Percentiles rank a stretch among this genome's conserved stretches.
phyloP scores from a whole-genome alignment of 208 protist species.

The Leishmania tropica region DNA sequence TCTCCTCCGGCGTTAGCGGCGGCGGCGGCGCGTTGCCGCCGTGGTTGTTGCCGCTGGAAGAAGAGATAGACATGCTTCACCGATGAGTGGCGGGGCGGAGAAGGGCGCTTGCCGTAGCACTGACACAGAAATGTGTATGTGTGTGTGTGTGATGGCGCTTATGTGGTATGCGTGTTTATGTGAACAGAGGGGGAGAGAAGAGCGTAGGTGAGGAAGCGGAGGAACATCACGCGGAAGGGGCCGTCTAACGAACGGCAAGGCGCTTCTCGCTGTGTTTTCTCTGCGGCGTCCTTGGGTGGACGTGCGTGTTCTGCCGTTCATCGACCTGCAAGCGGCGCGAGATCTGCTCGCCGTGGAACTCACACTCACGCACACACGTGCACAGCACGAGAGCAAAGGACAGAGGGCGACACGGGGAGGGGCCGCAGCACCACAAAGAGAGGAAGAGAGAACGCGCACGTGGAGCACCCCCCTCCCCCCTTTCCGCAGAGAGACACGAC shows the following conservation, averaged over 20 bases:
- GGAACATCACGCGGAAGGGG: neutral
- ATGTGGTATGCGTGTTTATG: conserved; percentile 1
- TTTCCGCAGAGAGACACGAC: neutral
- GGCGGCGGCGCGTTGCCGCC: conserved; percentile 18
- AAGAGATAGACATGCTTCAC: conserved; percentile 3
- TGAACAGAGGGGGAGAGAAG: neutral
- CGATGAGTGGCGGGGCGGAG: neutral
- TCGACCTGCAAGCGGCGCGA: neutral
- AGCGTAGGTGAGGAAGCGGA: neutral
- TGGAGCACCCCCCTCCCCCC: no score
- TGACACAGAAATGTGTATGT: neutral
- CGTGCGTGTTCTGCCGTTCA: neutral
- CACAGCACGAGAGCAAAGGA: neutral
- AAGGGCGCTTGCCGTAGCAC: neutral
- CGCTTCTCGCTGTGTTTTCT: neutral
- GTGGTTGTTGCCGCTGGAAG: neutral
- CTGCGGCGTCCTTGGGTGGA: neutral
- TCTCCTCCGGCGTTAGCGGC: conserved; percentile 65
- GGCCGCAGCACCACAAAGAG: neutral
- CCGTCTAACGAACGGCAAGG: neutral
- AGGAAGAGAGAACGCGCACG: neutral
- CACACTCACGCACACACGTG: neutral
- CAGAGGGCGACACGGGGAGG: neutral
- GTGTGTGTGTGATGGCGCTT: neutral
- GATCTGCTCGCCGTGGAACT: neutral